A percentile compares a stretch with the other conserved stretches of the same genome.
Conservation (phyloP, 148 eudicot genomes). For the Chenopodium album region DNA sequence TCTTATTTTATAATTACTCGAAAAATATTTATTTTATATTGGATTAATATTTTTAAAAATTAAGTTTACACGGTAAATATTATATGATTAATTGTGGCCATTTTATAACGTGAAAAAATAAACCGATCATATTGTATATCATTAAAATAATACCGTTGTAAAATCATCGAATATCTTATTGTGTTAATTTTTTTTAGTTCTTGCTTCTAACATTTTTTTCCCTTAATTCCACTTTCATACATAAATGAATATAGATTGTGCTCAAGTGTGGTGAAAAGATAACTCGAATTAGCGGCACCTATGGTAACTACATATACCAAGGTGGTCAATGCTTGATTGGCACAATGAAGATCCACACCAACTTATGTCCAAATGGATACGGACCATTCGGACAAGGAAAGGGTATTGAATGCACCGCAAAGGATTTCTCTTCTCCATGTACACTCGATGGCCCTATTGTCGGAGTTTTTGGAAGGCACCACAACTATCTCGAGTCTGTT, state of each 20-base stretch:
- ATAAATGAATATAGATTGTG: background rate
- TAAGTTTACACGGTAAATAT: no score
- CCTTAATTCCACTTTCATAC: background rate
- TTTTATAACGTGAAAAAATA: no score
- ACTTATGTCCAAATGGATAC: constrained; percentile 2
- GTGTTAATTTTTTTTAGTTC: no score
- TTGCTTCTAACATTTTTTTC: background rate
- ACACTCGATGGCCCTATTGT: background rate
- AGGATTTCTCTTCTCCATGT: background rate
- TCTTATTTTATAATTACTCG: no score
- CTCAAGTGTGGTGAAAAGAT: background rate
- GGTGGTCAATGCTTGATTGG: no score
- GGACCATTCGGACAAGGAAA: constrained; percentile 4
- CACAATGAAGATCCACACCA: constrained; percentile 10
- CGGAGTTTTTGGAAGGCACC: background rate
- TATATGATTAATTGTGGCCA: no score
- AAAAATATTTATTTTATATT: no score
- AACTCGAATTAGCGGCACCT: background rate
- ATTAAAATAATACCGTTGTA: no score
- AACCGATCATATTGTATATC: no score
- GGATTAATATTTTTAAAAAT: no score
- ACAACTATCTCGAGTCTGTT: background rate
- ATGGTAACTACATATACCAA: background rate
- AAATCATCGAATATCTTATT: no score
- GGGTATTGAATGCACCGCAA: no score